A percentile compares a stretch with the other conserved stretches of the same genome.
phyloP scores from a whole-genome alignment of 1,284 basidiomycete species.

The Apiotrichum mycotoxinovorans region DNA sequence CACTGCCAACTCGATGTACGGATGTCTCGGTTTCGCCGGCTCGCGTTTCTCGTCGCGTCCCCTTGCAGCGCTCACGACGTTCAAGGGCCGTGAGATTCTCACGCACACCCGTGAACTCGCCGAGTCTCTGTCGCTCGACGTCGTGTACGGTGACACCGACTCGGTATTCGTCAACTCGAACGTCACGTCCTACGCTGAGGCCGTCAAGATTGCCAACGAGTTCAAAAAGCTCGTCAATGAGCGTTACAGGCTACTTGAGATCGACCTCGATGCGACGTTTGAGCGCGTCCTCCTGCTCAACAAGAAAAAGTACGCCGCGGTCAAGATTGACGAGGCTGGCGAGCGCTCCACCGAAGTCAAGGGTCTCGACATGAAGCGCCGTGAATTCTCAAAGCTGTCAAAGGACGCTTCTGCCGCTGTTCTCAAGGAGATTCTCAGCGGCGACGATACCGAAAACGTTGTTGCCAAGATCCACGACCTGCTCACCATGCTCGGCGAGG shows the following conservation, averaged over 20 bases:
- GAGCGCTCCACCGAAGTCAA: slow-evolving; percentile 84
- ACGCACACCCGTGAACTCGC: slow-evolving; percentile 91
- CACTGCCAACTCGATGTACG: slow-evolving; percentile 99
- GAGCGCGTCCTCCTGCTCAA: slow-evolving; percentile 88
- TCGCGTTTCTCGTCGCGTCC: slow-evolving; percentile 97
- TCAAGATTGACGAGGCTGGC: slow-evolving; percentile 80
- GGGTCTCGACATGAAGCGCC: slow-evolving; percentile 97
- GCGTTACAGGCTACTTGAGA: slow-evolving; percentile 89
- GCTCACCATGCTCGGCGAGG: slow-evolving; percentile 66
- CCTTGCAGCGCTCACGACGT: slow-evolving; percentile 92
- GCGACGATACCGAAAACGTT: slow-evolving; percentile 83
- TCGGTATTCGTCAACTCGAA: slow-evolving; percentile 99
- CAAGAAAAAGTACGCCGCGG: slow-evolving; percentile 99
- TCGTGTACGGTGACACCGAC: slow-evolving; percentile 98
- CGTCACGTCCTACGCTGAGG: slow-evolving; percentile 79
- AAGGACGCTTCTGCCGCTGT: slow-evolving; percentile 89
- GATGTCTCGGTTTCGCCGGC: slow-evolving; percentile 96
- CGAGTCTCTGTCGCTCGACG: slow-evolving; percentile 83
- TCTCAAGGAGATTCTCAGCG: slow-evolving; percentile 85
- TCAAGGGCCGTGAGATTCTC: slow-evolving; percentile 95
- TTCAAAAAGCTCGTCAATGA: slow-evolving; percentile 98
- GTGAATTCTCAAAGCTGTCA: slow-evolving; percentile 89
- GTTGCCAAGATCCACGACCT: slow-evolving; percentile 93
- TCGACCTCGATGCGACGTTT: slow-evolving; percentile 93
- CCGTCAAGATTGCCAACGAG: slow-evolving; percentile 82